Evolutionary conservation across 345 rosid genomes (phyloP), one percentile per base, ranked within the genome.

Genomic region (Salix dunnii): DNA sequence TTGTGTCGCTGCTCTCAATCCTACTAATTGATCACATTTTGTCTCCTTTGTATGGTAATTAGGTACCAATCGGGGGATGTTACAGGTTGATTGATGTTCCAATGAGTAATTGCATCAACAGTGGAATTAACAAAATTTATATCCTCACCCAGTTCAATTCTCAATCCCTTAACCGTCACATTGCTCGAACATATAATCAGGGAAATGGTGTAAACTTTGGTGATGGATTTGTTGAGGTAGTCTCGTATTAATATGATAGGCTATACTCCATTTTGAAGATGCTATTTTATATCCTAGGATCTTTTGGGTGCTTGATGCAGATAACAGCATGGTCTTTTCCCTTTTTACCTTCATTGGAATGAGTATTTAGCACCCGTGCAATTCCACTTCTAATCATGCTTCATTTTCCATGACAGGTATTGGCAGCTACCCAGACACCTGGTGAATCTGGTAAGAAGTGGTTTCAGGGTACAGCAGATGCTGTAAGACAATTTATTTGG

Each of bases 401-500:
- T 58, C 40, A 42, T 65, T 31, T 75, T 21, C 51, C 73, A 36
- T 67, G 53, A 65, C 58, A 90, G 95, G 97, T 94, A 73, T 82
- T 92, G 69, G 93, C 98, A 40, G 97, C 98, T 53, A 94, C 97
- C 62, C 96, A 94, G 86, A 94, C 98, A 68, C 86, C 91, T 3
- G 97, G 98, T 13, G 92, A 89, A 82, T 83, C 89, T 1, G 98
- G 97, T 77, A 89, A 88, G 78, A 91, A 84, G 80, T 94, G 97
- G 98, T 94, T 94, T 82, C 96, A 92, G 85, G 98, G 98, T 61
- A 94, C 98, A 76, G 97, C 97, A 36, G 98, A 94, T 86, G 97
- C 97, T 71, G 96, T 92, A 35, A 90, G 97, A 83, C 94, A 90
- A 68, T 94, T 92, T 75, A 71, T 85, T 17, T 92, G 97, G 98